These are phyloP conservation scores for Phlegmacium glaucopus DNA, from an alignment of 768 basidiomycete species.

Conservation along the genomic window DNA sequence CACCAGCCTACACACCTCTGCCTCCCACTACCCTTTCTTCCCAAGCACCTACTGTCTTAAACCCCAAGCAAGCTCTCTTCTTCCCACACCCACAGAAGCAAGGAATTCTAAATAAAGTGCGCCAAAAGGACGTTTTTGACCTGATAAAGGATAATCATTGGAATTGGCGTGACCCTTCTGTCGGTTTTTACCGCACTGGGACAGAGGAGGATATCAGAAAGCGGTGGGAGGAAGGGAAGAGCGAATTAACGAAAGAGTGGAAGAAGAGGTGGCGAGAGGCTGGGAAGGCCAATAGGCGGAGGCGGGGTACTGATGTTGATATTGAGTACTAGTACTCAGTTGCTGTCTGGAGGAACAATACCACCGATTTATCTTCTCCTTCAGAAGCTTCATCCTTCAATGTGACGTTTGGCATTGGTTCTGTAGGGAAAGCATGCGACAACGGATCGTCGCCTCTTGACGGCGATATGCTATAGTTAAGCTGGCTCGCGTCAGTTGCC, in stretches of 20 bases:
- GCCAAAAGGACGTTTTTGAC: constrained; percentile 46
- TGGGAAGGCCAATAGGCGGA: constrained; percentile 56
- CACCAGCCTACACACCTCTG: constrained; percentile 7
- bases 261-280: constrained; percentile 76
- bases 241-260: constrained; percentile 71
- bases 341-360: too few relatives aligned
- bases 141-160: constrained; percentile 46
- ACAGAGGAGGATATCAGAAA: constrained; percentile 59
- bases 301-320: constrained; percentile 38
- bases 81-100: constrained; percentile 46
- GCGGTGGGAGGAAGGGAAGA: constrained; percentile 69
- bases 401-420: too few relatives aligned
- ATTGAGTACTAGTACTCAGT: constrained; percentile 4
- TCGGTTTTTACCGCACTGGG: constrained; percentile 47
- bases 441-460: too few relatives aligned
- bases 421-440: too few relatives aligned
- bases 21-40: constrained; percentile 17
- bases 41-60: constrained; percentile 34
- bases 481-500: too few relatives aligned
- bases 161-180: constrained; percentile 40
- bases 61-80: constrained; percentile 57
- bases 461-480: too few relatives aligned
- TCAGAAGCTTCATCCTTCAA: too few relatives aligned
- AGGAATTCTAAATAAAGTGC: constrained; percentile 22
- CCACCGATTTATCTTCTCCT: too few relatives aligned